Conservation (phyloP, 495 filamentous ascomycete genomes). For the Evernia prunastri region DNA sequence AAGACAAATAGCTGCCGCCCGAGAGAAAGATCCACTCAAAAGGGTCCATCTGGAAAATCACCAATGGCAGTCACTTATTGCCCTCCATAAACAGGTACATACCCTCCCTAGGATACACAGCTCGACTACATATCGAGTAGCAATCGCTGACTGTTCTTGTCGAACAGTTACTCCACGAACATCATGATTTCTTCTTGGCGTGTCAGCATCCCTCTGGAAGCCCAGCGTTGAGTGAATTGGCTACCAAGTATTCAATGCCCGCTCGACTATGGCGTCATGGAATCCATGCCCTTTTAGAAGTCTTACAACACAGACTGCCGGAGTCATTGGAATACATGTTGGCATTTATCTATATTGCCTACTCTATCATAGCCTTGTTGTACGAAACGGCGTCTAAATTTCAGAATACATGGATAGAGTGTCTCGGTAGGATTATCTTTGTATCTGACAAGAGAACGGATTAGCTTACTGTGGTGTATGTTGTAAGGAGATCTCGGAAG, state of each 20-base stretch:
- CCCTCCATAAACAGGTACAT: slow-evolving; percentile 32
- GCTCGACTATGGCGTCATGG: slow-evolving; percentile 47
- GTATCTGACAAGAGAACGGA: background rate
- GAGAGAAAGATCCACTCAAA: slow-evolving; percentile 27
- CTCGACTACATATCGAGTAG: background rate
- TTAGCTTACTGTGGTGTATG: background rate
- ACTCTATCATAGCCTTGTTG: slow-evolving; percentile 45
- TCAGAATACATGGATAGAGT: slow-evolving; percentile 85
- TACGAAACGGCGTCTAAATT: slow-evolving; percentile 53
- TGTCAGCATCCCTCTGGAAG: slow-evolving; percentile 42
- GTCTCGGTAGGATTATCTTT: slow-evolving; percentile 37
- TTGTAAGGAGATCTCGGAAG: slow-evolving; percentile 35
- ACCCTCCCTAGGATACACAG: background rate
- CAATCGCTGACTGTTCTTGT: background rate
- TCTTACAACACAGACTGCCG: slow-evolving; percentile 39
- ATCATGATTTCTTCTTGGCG: slow-evolving; percentile 29
- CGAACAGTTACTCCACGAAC: slow-evolving; percentile 31
- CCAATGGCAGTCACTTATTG: slow-evolving; percentile 44
- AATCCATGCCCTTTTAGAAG: slow-evolving; percentile 44
- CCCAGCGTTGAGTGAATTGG: slow-evolving; percentile 33
- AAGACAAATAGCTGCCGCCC: slow-evolving; percentile 27
- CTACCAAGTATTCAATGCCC: slow-evolving; percentile 42
- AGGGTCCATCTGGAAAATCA: slow-evolving; percentile 33
- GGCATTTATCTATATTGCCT: slow-evolving; percentile 46
- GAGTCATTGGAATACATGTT: slow-evolving; percentile 46